Evolutionary conservation across 1,284 basidiomycete species (phyloP), one percentile per base, ranked within the genome.

Genomic region (Apiotrichum gracile): DNA sequence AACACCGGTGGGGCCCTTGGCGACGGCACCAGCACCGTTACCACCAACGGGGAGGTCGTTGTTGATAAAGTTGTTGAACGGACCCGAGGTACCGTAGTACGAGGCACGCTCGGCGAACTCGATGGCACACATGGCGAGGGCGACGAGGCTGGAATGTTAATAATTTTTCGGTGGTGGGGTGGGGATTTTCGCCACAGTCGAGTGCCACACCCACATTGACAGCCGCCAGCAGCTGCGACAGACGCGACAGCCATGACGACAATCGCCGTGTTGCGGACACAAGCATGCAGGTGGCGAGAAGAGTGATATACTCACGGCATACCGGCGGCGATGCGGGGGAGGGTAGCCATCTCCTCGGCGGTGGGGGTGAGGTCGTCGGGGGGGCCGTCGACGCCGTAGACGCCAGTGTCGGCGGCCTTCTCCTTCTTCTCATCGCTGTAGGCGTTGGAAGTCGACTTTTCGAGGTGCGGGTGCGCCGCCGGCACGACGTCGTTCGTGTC

Each of bases 1-100:
- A 17, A 54, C 31, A 19, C 84, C 81, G 17, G 78, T 81, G 55
- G 85, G 82, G 5, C 85, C 84, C 50, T 78, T 73, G 16, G 81
- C 82, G 6, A 89, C 79, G 4, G 88, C 88, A 60, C 87, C 88
- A 4, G 87, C 80, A 37, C 68, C 78, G 8, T 86, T 88, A 42
- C 82, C 82, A 10, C 64, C 65, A 0, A 63, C 55, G 2, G 87
- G 87, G 3, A 88, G 80, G 0, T 79, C 78, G 57, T 55, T 51
- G 49, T 60, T 57, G 57, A 68, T 50, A 40, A 62, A 62, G 51
- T 66, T 62, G 57, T 56, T 54, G 25, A 47, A 51, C 5, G 49
- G 49, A 4, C 41, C 41, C 31, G 31, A 38, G 13, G 50, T 53
- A 17, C 51, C 51, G 47, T 53, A 56, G 45, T 53, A 54, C 40